phyloP scores from a whole-genome alignment of 176 grass and related monocot species.

The bread wheat (Triticum aestivum) region IWGSC_CS_RefSeq_v2.1 NC_057802.1:55091654-55092153 shows the following conservation, averaged over 20 bases:
- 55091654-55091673: too few species aligned
- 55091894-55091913: neutral
- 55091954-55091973: slow-evolving; percentile 48
- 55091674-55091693: too few species aligned
- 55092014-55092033: slow-evolving; percentile 66
- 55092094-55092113: too few species aligned
- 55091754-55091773: too few species aligned
- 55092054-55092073: too few species aligned
- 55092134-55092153: too few species aligned
- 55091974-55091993: slow-evolving; percentile 63
- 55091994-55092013: slow-evolving; percentile 68
- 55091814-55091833: neutral
- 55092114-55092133: too few species aligned
- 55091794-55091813: neutral
- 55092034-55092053: neutral
- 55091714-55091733: neutral
- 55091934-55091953: slow-evolving; percentile 35
- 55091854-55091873: neutral
- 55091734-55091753: too few species aligned
- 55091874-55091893: neutral
- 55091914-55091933: neutral
- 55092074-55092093: too few species aligned
- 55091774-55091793: neutral
- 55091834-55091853: neutral
- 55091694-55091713: neutral